phyloP scores from a whole-genome alignment of 75 land plant species.

The Sequoiadendron giganteum region DNA sequence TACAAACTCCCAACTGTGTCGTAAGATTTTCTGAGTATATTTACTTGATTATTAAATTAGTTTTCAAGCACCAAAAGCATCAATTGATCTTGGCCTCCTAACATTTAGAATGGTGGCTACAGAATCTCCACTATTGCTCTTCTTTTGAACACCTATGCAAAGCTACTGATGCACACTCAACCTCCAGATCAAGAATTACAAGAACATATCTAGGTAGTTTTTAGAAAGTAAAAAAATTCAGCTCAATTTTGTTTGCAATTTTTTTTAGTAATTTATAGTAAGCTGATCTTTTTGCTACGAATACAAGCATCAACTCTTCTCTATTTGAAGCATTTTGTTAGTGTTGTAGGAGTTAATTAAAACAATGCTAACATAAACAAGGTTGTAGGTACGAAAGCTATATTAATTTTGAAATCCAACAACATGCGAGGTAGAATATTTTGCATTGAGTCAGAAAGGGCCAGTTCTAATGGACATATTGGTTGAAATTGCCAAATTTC shows the following conservation, averaged over 20 bases:
- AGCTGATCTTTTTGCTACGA: background rate
- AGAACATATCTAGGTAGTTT: slow-evolving; percentile 76
- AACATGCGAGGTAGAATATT: slow-evolving; percentile 93
- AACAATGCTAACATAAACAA: background rate
- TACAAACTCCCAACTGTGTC: slow-evolving; percentile 94
- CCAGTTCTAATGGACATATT: slow-evolving; percentile 81
- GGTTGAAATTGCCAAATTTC: slow-evolving; percentile 97
- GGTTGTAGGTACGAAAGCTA: slow-evolving; percentile 79
- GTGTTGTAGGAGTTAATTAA: background rate
- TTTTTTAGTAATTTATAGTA: background rate
- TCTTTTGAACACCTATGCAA: slow-evolving; percentile 89
- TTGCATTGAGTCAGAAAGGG: slow-evolving; percentile 83
- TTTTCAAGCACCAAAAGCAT: background rate
- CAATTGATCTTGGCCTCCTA: background rate
- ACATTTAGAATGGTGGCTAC: slow-evolving; percentile 16
- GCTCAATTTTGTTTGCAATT: background rate
- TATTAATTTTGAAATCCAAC: slow-evolving; percentile 96
- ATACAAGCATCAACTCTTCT: background rate
- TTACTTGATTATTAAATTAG: background rate
- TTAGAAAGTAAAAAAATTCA: slow-evolving; percentile 52
- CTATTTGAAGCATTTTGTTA: background rate
- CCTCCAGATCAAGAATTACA: slow-evolving; percentile 90
- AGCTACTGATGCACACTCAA: slow-evolving; percentile 93
- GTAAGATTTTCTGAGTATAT: slow-evolving; percentile 41
- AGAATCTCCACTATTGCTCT: slow-evolving; percentile 88